A percentile compares a stretch with the other conserved stretches of the same genome.
Evolutionary conservation across 2,329 filamentous ascomycete genomes (phyloP).

Genomic region (Curvularia sp.): DNA sequence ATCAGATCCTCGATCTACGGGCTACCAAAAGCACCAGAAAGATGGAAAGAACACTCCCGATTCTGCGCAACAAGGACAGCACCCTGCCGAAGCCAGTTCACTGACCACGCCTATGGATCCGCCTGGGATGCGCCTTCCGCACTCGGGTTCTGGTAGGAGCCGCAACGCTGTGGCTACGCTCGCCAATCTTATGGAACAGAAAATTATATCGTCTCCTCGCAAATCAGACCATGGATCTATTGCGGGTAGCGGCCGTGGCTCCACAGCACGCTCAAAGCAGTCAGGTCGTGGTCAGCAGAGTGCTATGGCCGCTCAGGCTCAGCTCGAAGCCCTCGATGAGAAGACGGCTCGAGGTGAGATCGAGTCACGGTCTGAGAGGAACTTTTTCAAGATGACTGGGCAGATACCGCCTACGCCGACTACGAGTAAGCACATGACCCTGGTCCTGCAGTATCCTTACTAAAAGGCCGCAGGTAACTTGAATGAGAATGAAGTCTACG

Average conservation of each 20-base stretch:
- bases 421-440: conserved; percentile 20
- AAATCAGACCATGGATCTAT: conserved; percentile 29
- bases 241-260: conserved; percentile 23
- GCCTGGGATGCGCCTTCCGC: conserved; percentile 18
- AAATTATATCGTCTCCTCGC: conserved; percentile 28
- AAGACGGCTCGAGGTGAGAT: conserved; percentile 51
- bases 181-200: conserved; percentile 37
- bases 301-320: conserved; percentile 19
- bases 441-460: neutral
- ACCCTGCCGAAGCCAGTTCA: conserved; percentile 17
- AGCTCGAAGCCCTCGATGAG: conserved; percentile 33
- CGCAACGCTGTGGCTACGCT: conserved; percentile 32
- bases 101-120: conserved; percentile 22
- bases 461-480: conserved; percentile 7
- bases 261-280: conserved; percentile 35
- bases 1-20: conserved; percentile 24
- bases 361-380: conserved; percentile 51
- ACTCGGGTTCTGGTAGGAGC: conserved; percentile 28
- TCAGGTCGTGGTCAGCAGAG: conserved; percentile 32
- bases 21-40: conserved; percentile 17
- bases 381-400: conserved; percentile 44
- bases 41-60: conserved; percentile 13
- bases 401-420: conserved; percentile 37
- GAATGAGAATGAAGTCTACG: conserved; percentile 23
- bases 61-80: conserved; percentile 14